Base-by-base conservation (phyloP, 257 asterid genomes). In the Forsythia viridissima region DNA sequence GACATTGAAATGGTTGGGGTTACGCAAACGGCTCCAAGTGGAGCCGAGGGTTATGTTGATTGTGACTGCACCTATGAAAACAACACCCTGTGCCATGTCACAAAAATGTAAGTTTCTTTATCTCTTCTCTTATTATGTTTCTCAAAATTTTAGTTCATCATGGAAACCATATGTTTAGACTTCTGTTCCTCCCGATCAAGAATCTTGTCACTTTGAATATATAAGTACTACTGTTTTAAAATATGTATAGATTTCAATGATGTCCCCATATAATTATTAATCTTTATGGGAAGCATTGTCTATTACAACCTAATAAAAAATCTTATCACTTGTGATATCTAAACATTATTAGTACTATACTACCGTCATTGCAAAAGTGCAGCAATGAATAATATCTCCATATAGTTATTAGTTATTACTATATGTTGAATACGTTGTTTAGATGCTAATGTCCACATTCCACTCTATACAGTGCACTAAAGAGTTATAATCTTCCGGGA, bases 401-500 rank as follows among this genome's bases (percentile, higher is more conserved):
- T 61, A 9, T 61, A 55, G 9, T 55, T 9, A 61, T 21, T 61
- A 55, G 9, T 55, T 9, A 61, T 21, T 61, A 21, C 69, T 21
- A 4, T 61, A 61, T 61, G 69, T 7, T 61, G 36, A 21, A n/a
- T 21, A 37, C 38, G 15, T 24, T 61, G 69, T 61, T 37, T 61
- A 11, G 37, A 20, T 61, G 38, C 69, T 61, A 61, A 61, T 61
- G 68, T 61, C 68, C 68, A 61, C 16, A 0, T 71, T 77, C 72
- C 36, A 46, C 65, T 73, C 44, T 55, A 75, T 88, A 88, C 97
- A 95, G 99, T 77, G 90, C 75, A 82, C 85, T 95, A 4, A 95
- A 95, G 87, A 52, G 92, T 85, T 84, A 79, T 77, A 90, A 83
- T 89, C 94, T 95, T 79, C 91, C 94, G 9, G 99, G 99, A 80